Percentiles rank a stretch among this genome's conserved stretches.
These are phyloP conservation scores for Vitis hybrid DNA, from an alignment of 177 flowering plant species.

Conservation along the genomic window DNA sequence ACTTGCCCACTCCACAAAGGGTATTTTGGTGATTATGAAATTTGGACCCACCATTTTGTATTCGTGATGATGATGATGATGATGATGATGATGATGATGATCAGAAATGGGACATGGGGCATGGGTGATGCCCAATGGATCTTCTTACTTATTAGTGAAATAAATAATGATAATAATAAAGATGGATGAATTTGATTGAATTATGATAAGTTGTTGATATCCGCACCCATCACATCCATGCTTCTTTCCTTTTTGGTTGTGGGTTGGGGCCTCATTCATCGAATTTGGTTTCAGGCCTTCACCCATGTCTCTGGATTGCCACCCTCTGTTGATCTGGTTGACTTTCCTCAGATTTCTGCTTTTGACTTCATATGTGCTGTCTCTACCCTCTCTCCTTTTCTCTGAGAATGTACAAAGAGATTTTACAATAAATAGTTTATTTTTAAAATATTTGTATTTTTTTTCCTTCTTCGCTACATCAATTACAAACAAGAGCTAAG, in stretches of 20 bases:
- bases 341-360: not conserved
- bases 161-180: not conserved
- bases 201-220: not conserved
- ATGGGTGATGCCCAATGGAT: not conserved
- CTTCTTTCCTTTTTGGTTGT: not conserved
- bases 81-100: not conserved
- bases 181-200: not conserved
- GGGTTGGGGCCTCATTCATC: not conserved
- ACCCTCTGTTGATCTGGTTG: not conserved
- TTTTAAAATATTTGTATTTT: too few species aligned
- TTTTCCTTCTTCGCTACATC: too few species aligned
- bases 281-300: not conserved
- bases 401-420: too few species aligned
- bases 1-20: slow-evolving; percentile 25
- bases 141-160: not conserved
- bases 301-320: not conserved
- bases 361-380: not conserved
- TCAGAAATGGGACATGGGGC: slow-evolving; percentile 10
- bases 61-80: not conserved
- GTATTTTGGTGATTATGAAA: slow-evolving; percentile 17
- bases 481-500: too few species aligned
- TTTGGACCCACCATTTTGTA: not conserved
- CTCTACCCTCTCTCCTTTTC: too few species aligned
- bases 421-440: too few species aligned
- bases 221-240: not conserved